These are phyloP conservation scores for Tuber melanosporum DNA, from an alignment of 495 filamentous ascomycete species.

Conservation along the genomic window DNA sequence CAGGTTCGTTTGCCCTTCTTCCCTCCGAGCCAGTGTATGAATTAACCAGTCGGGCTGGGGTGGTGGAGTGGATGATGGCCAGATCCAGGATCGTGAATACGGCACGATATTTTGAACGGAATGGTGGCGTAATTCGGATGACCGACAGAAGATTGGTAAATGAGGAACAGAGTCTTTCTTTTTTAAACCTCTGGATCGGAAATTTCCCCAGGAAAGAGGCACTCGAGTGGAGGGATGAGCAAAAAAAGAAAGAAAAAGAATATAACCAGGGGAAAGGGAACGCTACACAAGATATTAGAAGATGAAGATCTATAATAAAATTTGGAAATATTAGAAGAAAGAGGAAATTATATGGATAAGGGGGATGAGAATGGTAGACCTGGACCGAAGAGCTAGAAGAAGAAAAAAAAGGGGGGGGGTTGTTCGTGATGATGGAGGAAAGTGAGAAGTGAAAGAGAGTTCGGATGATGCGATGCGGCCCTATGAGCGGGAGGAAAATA, in stretches of 20 bases:
- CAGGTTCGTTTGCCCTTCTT: not conserved
- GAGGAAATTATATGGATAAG: conserved; percentile 2
- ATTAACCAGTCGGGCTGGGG: not conserved
- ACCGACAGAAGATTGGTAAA: not conserved
- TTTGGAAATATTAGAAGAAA: not conserved
- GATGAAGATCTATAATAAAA: not conserved
- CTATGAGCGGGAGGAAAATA: not conserved
- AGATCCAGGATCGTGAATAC: not conserved
- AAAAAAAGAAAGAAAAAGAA: not conserved
- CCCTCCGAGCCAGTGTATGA: not conserved
- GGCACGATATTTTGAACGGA: not conserved
- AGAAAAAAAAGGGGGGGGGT: not conserved
- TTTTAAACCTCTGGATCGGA: not conserved
- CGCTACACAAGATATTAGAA: not conserved
- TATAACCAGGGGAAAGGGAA: not conserved
- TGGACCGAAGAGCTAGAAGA: not conserved
- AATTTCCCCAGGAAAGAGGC: not conserved
- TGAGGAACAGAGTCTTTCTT: not conserved
- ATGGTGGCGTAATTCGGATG: not conserved
- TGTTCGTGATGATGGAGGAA: not conserved
- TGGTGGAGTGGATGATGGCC: not conserved
- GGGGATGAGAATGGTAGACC: not conserved
- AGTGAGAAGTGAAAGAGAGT: not conserved
- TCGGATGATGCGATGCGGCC: not conserved
- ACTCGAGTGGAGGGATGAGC: not conserved